A percentile compares a stretch with the other conserved stretches of the same genome.
Conservation (phyloP, 192 early-diverging fungal genomes). For the Paraglomus brasilianum region DNA sequence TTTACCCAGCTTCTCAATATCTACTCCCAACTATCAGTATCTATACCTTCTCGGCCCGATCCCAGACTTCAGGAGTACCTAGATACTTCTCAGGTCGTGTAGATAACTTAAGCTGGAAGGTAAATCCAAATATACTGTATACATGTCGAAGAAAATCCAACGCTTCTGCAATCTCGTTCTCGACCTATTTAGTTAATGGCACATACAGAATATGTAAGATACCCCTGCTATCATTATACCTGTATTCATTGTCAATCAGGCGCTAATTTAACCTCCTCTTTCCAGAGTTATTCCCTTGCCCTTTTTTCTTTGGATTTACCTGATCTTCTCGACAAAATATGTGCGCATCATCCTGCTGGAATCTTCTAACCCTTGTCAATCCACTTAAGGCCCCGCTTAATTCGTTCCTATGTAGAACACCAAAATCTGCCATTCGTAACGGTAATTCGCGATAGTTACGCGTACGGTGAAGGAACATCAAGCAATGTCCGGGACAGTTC, state of each 20-base stretch:
- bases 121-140: slow-evolving; percentile 94
- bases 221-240: too few species aligned
- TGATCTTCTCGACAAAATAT: slow-evolving; percentile 94
- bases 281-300: too few species aligned
- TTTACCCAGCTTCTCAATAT: neutral
- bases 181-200: slow-evolving; percentile 50
- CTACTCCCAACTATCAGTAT: neutral
- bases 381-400: slow-evolving; percentile 92
- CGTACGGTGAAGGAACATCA: slow-evolving; percentile 93
- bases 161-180: slow-evolving; percentile 76
- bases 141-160: slow-evolving; percentile 89
- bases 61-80: slow-evolving; percentile 87
- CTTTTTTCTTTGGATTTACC: slow-evolving; percentile 36
- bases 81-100: slow-evolving; percentile 97
- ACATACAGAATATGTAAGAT: too few species aligned
- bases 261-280: too few species aligned
- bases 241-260: too few species aligned
- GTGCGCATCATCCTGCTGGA: slow-evolving; percentile 99
- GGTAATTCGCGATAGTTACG: slow-evolving; percentile 96
- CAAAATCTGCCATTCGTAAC: slow-evolving; percentile 94
- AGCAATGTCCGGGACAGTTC: slow-evolving; percentile 98
- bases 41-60: slow-evolving; percentile 80
- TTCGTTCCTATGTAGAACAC: slow-evolving; percentile 94
- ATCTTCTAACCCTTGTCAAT: slow-evolving; percentile 94
- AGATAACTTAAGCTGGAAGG: slow-evolving; percentile 87